Conservation (phyloP, 208 protist species). For the Wallacemonas rigidus region DNA sequence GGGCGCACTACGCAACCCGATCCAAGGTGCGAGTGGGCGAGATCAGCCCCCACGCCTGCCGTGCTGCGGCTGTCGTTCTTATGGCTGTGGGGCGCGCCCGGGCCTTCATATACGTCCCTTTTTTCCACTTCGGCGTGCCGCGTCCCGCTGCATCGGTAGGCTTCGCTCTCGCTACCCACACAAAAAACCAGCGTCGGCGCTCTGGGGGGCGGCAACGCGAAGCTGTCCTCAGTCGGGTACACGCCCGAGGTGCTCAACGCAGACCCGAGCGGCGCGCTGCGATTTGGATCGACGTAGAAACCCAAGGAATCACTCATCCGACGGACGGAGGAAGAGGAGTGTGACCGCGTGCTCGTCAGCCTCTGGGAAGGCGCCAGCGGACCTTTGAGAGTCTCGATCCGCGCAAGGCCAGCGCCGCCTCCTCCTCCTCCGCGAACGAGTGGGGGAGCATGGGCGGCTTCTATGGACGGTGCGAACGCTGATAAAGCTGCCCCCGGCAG, state of each 20-base stretch:
- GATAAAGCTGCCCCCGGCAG: background rate
- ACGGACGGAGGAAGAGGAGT: background rate
- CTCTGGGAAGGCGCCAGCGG: background rate
- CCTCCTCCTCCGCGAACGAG: too few species aligned
- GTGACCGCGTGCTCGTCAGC: background rate
- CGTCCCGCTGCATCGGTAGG: background rate
- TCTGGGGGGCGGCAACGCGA: background rate
- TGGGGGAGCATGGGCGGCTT: too few species aligned
- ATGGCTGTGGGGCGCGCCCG: background rate
- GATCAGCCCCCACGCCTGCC: background rate
- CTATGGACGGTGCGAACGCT: too few species aligned
- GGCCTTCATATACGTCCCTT: too few species aligned
- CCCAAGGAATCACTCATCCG: background rate
- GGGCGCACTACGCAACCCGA: background rate
- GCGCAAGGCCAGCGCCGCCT: background rate
- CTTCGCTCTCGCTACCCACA: background rate
- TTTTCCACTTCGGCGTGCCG: too few species aligned
- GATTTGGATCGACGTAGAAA: background rate
- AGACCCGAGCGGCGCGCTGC: background rate
- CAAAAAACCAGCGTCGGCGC: constrained; percentile 11
- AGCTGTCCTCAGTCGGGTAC: constrained; percentile 17
- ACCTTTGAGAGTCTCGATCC: background rate
- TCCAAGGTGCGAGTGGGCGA: background rate
- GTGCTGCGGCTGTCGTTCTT: background rate
- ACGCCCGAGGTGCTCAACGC: constrained; percentile 8